Evolutionary conservation across 495 filamentous ascomycete species (phyloP), one percentile per base, ranked within the genome.

Genomic region (Cryomyces antarcticus): DNA sequence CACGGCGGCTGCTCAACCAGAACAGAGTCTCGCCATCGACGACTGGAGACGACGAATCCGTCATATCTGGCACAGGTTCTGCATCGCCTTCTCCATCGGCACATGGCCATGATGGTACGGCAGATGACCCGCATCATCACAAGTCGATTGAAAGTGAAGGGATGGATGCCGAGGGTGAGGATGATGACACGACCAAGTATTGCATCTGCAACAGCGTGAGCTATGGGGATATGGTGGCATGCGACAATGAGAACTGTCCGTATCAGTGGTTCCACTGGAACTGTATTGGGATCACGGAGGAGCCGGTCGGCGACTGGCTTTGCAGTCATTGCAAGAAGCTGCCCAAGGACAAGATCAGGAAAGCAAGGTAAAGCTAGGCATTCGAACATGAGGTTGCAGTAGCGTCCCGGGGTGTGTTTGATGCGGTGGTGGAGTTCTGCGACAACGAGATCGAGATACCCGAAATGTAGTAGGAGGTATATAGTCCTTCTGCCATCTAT

Each of bases 251-350:
- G 37, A 68, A 78, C 44, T 97, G 89, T 64, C 75, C 79, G 27
- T 89, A 75, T 58, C 88, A 96, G 63, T 97, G 89, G 89, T 97
- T 97, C 61, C 89, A 97, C 65, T 96, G 87, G 85, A 77, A 69
- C 48, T 97, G 89, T 56, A 87, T 96, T 41, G 82, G 83, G 2
- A 65, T 97, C 48, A 88, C 78, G 48, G 73, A 75, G 45, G 88
- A 96, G 60, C 89, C 89, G 3, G 73, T 74, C 41, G 89, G 88
- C 17, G 85, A 76, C 38, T 97, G 89, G 89, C 88, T 80, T 55
- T 97, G 89, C 62, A 80, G 80, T 31, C 69, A 77, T 44, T 97
- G 89, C 56, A 65, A 70, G 28, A 73, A 72, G 47, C 39, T 57
- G 51, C 53, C 57, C 10, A 28, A 41, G 44, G 46, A 41, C 31